Percentiles rank a stretch among this genome's conserved stretches.
Conservation (phyloP, 2,329 filamentous ascomycete species). For the Clonostachys chloroleuca region DNA sequence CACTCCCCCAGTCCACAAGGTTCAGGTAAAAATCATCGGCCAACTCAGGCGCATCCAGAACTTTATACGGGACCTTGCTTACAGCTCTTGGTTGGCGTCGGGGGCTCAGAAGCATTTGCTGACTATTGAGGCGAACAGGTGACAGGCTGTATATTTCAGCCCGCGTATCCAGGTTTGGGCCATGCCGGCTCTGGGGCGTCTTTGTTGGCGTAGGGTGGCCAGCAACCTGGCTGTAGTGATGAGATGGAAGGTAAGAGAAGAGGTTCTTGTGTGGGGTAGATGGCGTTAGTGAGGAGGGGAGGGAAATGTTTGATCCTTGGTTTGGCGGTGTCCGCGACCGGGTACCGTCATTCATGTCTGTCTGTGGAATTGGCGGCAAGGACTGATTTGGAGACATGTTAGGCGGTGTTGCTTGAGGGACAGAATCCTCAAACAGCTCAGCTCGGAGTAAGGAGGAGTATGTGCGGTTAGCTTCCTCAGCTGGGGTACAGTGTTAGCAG, state of each 20-base stretch:
- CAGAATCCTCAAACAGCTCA: conserved; percentile 86
- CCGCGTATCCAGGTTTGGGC: conserved; percentile 80
- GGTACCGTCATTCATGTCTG: conserved; percentile 58
- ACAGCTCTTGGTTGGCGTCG: conserved; percentile 85
- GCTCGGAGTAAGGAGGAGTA: conserved; percentile 84
- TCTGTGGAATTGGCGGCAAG: conserved; percentile 42
- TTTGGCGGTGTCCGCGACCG: conserved; percentile 79
- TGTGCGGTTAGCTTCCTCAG: conserved; percentile 90
- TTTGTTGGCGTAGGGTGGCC: conserved; percentile 86
- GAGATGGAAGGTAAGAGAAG: conserved; percentile 83
- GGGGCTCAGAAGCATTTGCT: conserved; percentile 88
- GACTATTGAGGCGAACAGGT: conserved; percentile 87
- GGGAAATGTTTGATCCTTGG: conserved; percentile 50
- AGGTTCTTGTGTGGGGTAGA: conserved; percentile 97
- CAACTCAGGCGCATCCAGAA: conserved; percentile 90
- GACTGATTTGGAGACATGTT: conserved; percentile 56
- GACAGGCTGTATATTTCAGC: conserved; percentile 96
- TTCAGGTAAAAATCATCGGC: conserved; percentile 98
- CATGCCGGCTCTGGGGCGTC: conserved; percentile 84
- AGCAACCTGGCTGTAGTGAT: conserved; percentile 62
- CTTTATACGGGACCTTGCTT: conserved; percentile 96
- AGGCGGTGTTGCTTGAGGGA: conserved; percentile 73
- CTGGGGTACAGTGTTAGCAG: conserved; percentile 28
- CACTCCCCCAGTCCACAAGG: conserved; percentile 94
- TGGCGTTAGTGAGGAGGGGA: conserved; percentile 77